phyloP scores from a whole-genome alignment of 2,329 filamentous ascomycete genomes.

The Arthroderma sp. region DNA sequence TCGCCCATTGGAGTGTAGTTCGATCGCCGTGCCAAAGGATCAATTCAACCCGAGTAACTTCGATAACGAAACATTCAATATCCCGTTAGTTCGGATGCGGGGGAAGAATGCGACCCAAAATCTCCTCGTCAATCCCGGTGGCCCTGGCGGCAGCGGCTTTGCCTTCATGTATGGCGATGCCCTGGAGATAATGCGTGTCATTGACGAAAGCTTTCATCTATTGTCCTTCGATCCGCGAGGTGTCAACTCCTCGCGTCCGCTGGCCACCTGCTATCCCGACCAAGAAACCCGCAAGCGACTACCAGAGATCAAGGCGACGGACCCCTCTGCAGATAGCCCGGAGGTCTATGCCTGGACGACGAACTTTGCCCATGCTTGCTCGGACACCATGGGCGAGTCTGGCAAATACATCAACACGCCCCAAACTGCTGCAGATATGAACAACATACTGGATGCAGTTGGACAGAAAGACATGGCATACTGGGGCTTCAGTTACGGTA shows the following conservation, averaged over 20 bases:
- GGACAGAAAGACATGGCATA: slow-evolving; percentile 31
- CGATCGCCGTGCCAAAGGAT: background rate
- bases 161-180: slow-evolving; percentile 28
- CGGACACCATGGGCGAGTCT: slow-evolving; percentile 37
- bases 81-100: background rate
- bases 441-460: slow-evolving; percentile 37
- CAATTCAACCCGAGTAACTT: background rate
- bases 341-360: slow-evolving; percentile 34
- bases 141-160: slow-evolving; percentile 34
- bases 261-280: slow-evolving; percentile 33
- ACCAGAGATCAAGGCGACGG: background rate
- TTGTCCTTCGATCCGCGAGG: slow-evolving; percentile 40
- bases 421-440: slow-evolving; percentile 43
- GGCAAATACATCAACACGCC: slow-evolving; percentile 39
- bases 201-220: slow-evolving; percentile 38
- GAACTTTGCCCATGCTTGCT: slow-evolving; percentile 33
- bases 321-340: slow-evolving; percentile 9
- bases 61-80: background rate
- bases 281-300: slow-evolving; percentile 21
- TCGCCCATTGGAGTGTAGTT: too few relatives aligned
- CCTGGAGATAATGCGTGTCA: slow-evolving; percentile 26
- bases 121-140: slow-evolving; percentile 34
- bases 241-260: slow-evolving; percentile 28
- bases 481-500: slow-evolving; percentile 34
- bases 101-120: background rate